Conservation (phyloP, 2,329 filamentous ascomycete genomes). For the Pseudocercospora ulei region DNA sequence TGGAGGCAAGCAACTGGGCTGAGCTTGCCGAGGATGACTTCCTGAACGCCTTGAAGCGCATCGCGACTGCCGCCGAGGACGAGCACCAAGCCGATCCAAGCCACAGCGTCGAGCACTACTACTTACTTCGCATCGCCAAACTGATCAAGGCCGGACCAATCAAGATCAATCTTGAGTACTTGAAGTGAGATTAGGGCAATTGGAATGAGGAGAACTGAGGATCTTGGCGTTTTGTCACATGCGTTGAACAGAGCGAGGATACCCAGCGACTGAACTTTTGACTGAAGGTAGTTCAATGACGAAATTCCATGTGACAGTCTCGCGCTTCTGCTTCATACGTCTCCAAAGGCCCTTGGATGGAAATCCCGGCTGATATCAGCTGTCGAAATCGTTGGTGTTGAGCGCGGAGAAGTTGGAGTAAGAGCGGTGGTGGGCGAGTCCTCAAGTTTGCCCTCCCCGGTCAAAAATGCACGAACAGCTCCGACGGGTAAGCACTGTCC, state of each 20-base stretch:
- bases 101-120: conserved; percentile 28
- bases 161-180: conserved; percentile 21
- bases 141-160: conserved; percentile 24
- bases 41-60: conserved; percentile 25
- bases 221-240: conserved; percentile 6
- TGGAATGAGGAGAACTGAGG: not conserved
- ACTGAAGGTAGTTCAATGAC: not conserved
- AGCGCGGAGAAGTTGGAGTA: too few relatives aligned
- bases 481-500: too few relatives aligned
- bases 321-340: not conserved
- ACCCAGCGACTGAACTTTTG: conserved; percentile 3
- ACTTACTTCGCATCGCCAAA: conserved; percentile 27
- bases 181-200: conserved; percentile 13
- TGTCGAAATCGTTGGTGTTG: too few relatives aligned
- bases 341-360: not conserved
- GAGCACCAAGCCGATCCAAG: conserved; percentile 26
- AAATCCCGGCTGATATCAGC: too few relatives aligned
- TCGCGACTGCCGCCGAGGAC: conserved; percentile 31
- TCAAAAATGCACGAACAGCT: too few relatives aligned
- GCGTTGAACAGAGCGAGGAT: not conserved
- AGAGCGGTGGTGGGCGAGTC: too few relatives aligned
- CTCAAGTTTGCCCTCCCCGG: too few relatives aligned
- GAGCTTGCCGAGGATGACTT: conserved; percentile 31
- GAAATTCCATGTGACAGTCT: conserved; percentile 4
- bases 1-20: conserved; percentile 31